Evolutionary conservation across 768 basidiomycete species (phyloP).

Genomic region (Scleroderma citrinum): DNA sequence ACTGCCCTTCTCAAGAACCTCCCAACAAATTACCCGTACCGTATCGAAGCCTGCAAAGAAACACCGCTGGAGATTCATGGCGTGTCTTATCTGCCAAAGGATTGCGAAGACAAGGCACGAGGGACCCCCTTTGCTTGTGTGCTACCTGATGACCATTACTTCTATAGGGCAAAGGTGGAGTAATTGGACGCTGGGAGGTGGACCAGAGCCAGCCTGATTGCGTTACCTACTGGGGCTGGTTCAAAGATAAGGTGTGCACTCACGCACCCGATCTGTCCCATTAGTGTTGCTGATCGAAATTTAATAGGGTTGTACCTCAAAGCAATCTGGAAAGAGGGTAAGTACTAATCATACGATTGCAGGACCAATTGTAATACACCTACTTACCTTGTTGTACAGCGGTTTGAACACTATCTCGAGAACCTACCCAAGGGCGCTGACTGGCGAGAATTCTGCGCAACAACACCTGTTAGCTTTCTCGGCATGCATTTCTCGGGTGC

Average conservation of each 20-base stretch:
- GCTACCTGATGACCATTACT: not conserved
- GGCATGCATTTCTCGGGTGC: slow-evolving; percentile 21
- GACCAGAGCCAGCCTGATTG: slow-evolving; percentile 24
- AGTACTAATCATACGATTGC: not conserved
- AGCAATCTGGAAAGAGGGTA: slow-evolving; percentile 21
- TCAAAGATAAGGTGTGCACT: slow-evolving; percentile 24
- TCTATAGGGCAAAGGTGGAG: slow-evolving; percentile 8
- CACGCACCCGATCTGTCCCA: not conserved
- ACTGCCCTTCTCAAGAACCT: slow-evolving; percentile 25
- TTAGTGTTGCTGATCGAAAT: not conserved
- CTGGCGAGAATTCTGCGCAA: slow-evolving; percentile 30
- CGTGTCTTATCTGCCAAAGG: slow-evolving; percentile 7
- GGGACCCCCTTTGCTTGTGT: not conserved
- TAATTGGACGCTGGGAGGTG: slow-evolving; percentile 25
- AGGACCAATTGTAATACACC: too few relatives aligned
- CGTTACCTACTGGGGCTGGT: slow-evolving; percentile 16
- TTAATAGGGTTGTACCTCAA: slow-evolving; percentile 21
- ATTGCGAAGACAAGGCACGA: slow-evolving; percentile 17
- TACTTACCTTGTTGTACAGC: slow-evolving; percentile 8
- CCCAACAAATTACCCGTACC: slow-evolving; percentile 14
- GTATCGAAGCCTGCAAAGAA: slow-evolving; percentile 18
- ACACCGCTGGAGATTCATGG: slow-evolving; percentile 22
- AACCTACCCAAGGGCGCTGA: slow-evolving; percentile 22
- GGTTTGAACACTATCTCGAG: slow-evolving; percentile 25
- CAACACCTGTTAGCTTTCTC: slow-evolving; percentile 24